phyloP scores from a whole-genome alignment of 2,329 filamentous ascomycete genomes.

The Camptophora hylomeconis region DNA sequence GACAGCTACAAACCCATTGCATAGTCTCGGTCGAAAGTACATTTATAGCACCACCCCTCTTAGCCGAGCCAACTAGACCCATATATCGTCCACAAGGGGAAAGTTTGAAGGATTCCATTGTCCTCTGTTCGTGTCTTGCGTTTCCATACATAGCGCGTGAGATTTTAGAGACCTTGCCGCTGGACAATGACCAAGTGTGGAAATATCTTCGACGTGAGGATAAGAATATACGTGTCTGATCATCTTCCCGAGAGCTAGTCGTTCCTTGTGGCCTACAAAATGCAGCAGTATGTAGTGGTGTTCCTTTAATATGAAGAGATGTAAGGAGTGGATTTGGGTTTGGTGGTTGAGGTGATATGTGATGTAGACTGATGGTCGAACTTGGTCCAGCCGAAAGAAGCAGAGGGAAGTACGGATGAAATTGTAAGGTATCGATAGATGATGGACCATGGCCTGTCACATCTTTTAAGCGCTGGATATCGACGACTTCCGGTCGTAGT shows the following conservation, averaged over 20 bases:
- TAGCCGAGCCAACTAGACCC: slow-evolving; percentile 64
- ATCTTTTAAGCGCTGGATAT: slow-evolving; percentile 81
- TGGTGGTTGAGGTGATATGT: slow-evolving; percentile 64
- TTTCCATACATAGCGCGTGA: slow-evolving; percentile 51
- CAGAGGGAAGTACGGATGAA: slow-evolving; percentile 80
- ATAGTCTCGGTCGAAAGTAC: slow-evolving; percentile 65
- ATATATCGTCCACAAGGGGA: slow-evolving; percentile 80
- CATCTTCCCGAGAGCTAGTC: slow-evolving; percentile 20
- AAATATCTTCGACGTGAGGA: slow-evolving; percentile 82
- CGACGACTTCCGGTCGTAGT: slow-evolving; percentile 73
- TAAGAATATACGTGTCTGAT: slow-evolving; percentile 52
- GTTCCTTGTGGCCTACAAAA: slow-evolving; percentile 61
- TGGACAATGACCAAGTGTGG: slow-evolving; percentile 81
- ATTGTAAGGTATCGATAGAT: slow-evolving; percentile 68
- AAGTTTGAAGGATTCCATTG: slow-evolving; percentile 81
- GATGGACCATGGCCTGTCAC: slow-evolving; percentile 52
- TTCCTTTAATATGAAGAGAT: slow-evolving; percentile 71
- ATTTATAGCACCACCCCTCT: slow-evolving; percentile 80
- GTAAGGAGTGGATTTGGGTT: slow-evolving; percentile 81
- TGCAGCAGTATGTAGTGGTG: slow-evolving; percentile 70
- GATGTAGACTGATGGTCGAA: slow-evolving; percentile 76
- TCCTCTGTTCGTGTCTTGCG: slow-evolving; percentile 55
- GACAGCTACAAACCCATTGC: slow-evolving; percentile 76
- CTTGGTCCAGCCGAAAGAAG: slow-evolving; percentile 71
- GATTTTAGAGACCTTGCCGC: slow-evolving; percentile 72